phyloP scores from a whole-genome alignment of 345 rosid species.

The Erodium maritimum region DNA sequence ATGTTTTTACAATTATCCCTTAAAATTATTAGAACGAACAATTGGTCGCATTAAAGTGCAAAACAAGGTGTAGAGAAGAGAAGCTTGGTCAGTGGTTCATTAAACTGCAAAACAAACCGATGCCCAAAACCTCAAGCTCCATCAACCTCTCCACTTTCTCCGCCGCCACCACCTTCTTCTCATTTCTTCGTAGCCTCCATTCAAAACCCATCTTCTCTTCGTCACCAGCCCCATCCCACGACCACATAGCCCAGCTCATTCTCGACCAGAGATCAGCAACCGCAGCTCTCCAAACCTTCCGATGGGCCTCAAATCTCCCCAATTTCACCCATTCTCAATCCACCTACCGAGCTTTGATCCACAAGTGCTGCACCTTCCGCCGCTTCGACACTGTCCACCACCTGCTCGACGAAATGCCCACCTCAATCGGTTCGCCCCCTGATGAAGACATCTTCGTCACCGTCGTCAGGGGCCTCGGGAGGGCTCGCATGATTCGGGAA shows the following conservation, averaged over 20 bases:
- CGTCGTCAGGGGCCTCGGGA: slow-evolving; percentile 54
- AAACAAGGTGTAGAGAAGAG: too few relatives aligned
- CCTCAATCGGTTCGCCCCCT: slow-evolving; percentile 47
- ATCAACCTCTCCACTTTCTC: background rate
- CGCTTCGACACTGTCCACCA: slow-evolving; percentile 47
- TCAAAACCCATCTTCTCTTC: slow-evolving; percentile 17
- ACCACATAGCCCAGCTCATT: slow-evolving; percentile 51
- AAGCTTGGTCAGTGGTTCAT: too few relatives aligned
- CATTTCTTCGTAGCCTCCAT: slow-evolving; percentile 8
- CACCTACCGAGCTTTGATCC: slow-evolving; percentile 63
- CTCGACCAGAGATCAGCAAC: slow-evolving; percentile 59
- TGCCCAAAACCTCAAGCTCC: background rate
- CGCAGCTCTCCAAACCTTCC: slow-evolving; percentile 54
- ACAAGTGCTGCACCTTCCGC: slow-evolving; percentile 48
- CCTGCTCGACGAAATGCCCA: slow-evolving; percentile 88
- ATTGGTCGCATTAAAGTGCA: too few relatives aligned
- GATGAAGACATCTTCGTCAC: slow-evolving; percentile 58
- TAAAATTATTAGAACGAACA: too few relatives aligned
- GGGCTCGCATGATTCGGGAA: slow-evolving; percentile 39
- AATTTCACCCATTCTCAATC: slow-evolving; percentile 61
- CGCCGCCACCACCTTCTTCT: background rate
- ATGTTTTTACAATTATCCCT: too few relatives aligned
- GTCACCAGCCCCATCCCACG: slow-evolving; percentile 35
- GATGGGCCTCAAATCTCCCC: slow-evolving; percentile 59
- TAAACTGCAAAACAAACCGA: background rate